Conservation (phyloP, 2,329 filamentous ascomycete genomes). For the Didymella arachidicola region DNA sequence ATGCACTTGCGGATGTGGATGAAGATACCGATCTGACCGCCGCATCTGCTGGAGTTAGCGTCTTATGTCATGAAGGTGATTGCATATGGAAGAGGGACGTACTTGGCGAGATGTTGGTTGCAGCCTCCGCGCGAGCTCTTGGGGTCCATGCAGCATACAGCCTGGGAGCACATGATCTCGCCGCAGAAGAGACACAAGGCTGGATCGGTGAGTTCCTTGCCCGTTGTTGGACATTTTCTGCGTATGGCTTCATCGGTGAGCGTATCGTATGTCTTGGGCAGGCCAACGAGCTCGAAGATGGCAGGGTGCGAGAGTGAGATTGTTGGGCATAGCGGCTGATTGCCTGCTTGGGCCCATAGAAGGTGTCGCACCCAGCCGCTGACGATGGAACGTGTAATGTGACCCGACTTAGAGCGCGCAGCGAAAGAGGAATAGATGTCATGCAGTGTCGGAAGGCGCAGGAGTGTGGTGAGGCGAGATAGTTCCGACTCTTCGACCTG, state of each 20-base stretch:
- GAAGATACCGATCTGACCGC: constrained; percentile 88
- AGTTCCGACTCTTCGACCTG: constrained; percentile 77
- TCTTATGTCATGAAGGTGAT: no score
- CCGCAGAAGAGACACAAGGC: constrained; percentile 94
- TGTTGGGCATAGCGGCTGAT: constrained; percentile 51
- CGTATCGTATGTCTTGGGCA: constrained; percentile 90
- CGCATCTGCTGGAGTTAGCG: constrained; percentile 67
- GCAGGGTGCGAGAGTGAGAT: constrained; percentile 77
- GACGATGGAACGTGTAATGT: constrained; percentile 60
- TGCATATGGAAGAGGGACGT: constrained; percentile 50
- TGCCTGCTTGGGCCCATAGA: constrained; percentile 48
- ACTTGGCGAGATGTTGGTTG: constrained; percentile 89
- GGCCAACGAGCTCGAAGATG: constrained; percentile 91
- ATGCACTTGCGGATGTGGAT: constrained; percentile 97
- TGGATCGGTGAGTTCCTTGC: constrained; percentile 89
- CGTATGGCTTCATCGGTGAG: constrained; percentile 91
- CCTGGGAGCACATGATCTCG: constrained; percentile 95
- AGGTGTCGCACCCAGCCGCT: constrained; percentile 78
- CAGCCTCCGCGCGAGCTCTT: constrained; percentile 65
- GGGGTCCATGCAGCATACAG: constrained; percentile 82
- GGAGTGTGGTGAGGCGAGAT: constrained; percentile 76
- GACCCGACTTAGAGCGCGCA: constrained; percentile 35
- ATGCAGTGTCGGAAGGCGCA: constrained; percentile 80
- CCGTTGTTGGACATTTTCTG: constrained; percentile 83
- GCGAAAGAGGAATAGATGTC: constrained; percentile 73